These are phyloP conservation scores for Calonectria multiphialidica DNA, from an alignment of 2,329 filamentous ascomycete genomes.

Conservation along the genomic window DNA sequence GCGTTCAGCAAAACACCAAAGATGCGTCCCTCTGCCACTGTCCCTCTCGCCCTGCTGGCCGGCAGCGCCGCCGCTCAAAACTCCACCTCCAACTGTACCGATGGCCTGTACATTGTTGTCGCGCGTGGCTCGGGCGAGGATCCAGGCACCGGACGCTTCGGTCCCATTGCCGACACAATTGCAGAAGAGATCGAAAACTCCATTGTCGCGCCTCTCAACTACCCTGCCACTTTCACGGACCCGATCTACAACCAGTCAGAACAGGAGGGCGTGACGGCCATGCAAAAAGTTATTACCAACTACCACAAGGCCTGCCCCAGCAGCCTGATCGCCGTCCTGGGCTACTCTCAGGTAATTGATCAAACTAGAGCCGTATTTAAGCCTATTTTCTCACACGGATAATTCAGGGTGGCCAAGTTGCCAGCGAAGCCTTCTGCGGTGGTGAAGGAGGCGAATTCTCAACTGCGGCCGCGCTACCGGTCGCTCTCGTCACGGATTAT, in stretches of 20 bases:
- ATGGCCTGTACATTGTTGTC: slow-evolving; percentile 55
- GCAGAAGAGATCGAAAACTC: slow-evolving; percentile 49
- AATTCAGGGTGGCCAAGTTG: slow-evolving; percentile 54
- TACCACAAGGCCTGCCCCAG: slow-evolving; percentile 52
- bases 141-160: slow-evolving; percentile 49
- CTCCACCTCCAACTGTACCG: slow-evolving; percentile 43
- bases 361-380: neutral
- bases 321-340: slow-evolving; percentile 55
- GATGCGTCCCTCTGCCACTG: slow-evolving; percentile 32
- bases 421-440: slow-evolving; percentile 54
- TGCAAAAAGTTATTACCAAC: slow-evolving; percentile 46
- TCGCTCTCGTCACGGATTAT: slow-evolving; percentile 46
- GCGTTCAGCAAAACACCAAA: neutral
- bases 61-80: slow-evolving; percentile 38
- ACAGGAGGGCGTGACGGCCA: slow-evolving; percentile 44
- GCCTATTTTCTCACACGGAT: slow-evolving; percentile 28
- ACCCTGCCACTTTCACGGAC: slow-evolving; percentile 51
- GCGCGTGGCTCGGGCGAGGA: slow-evolving; percentile 53
- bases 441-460: slow-evolving; percentile 45
- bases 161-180: slow-evolving; percentile 48
- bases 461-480: slow-evolving; percentile 40
- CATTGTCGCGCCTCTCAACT: slow-evolving; percentile 49
- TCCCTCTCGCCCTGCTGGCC: slow-evolving; percentile 41
- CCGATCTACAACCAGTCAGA: slow-evolving; percentile 52
- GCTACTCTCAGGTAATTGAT: slow-evolving; percentile 54